Evolutionary conservation across 352 stramenopile genomes (phyloP).

Genomic region (Phytophthora pseudosyringae): DNA sequence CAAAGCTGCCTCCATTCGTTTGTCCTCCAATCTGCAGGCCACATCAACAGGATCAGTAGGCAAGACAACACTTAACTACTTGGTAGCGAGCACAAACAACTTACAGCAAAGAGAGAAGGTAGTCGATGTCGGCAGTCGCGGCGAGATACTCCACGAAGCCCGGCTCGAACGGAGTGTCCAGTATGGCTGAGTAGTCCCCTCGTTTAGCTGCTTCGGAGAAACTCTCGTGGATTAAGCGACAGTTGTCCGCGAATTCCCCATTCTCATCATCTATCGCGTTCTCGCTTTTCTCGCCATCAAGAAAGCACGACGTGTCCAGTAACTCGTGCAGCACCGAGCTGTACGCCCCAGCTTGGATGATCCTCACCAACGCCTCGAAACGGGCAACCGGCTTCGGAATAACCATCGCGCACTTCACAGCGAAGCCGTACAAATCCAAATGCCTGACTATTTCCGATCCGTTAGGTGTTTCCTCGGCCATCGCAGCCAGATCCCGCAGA

Average conservation of each 20-base stretch:
- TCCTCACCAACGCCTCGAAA: conserved; percentile 45
- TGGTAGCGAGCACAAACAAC: conserved; percentile 7
- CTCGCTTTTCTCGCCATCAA: conserved; percentile 24
- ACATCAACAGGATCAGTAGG: conserved; percentile 4
- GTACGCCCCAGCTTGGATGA: conserved; percentile 55
- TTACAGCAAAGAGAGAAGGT: conserved; percentile 39
- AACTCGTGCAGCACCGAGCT: conserved; percentile 50
- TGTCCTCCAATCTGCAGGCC: conserved; percentile 41
- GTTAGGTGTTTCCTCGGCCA: conserved; percentile 27
- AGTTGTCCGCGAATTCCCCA: conserved; percentile 40
- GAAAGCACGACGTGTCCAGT: conserved; percentile 38
- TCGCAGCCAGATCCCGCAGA: conserved; percentile 44
- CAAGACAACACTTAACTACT: background rate
- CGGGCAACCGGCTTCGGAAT: conserved; percentile 49
- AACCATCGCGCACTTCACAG: conserved; percentile 55
- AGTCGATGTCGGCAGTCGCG: conserved; percentile 42
- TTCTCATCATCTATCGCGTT: conserved; percentile 11
- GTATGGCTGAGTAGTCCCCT: conserved; percentile 28
- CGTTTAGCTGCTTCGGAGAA: conserved; percentile 48
- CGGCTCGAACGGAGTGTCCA: conserved; percentile 48
- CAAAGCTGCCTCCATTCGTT: conserved; percentile 45
- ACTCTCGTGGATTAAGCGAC: conserved; percentile 45
- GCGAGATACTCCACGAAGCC: conserved; percentile 60
- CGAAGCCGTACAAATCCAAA: conserved; percentile 48
- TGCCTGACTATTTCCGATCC: conserved; percentile 10